A percentile compares a stretch with the other conserved stretches of the same genome.
Evolutionary conservation across 1,284 basidiomycete species (phyloP).

Genomic region (Peniophora sp.): DNA sequence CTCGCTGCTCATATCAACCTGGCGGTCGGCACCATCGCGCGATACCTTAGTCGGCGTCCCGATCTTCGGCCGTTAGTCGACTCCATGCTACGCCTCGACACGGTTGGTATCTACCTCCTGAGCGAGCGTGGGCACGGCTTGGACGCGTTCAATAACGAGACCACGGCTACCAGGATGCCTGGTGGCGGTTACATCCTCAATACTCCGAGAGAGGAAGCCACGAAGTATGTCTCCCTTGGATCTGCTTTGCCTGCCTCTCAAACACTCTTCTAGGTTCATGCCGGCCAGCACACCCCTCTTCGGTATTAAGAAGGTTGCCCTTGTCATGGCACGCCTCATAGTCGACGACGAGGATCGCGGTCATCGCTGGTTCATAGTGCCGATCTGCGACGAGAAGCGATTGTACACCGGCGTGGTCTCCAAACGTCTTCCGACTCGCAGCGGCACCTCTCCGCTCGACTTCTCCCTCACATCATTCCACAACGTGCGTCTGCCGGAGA

Average conservation of each 20-base stretch:
- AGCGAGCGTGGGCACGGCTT: conserved; percentile 37
- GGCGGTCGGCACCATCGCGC: conserved; percentile 32
- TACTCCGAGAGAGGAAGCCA: conserved; percentile 25
- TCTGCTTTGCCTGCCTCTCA: background rate
- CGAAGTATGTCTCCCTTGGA: conserved; percentile 28
- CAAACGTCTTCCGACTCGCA: background rate
- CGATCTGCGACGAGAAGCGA: background rate
- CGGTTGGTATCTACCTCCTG: conserved; percentile 16
- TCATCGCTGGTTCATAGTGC: background rate
- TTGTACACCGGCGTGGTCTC: background rate
- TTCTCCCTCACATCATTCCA: conserved; percentile 33
- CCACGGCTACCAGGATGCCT: conserved; percentile 27
- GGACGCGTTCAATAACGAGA: conserved; percentile 31
- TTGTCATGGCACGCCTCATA: conserved; percentile 27
- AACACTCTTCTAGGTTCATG: conserved; percentile 27
- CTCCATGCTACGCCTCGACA: conserved; percentile 21
- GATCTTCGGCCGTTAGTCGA: conserved; percentile 22
- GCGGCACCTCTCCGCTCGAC: conserved; percentile 26
- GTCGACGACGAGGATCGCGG: conserved; percentile 24
- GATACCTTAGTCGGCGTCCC: conserved; percentile 20
- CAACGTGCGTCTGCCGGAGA: conserved; percentile 25
- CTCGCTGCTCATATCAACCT: conserved; percentile 39
- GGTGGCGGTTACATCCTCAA: conserved; percentile 28
- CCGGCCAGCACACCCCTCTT: conserved; percentile 29
- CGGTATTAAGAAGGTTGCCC: conserved; percentile 24